A percentile compares a stretch with the other conserved stretches of the same genome.
Conservation (phyloP, 305 asterid genomes). For the Fraxinus xanthoxyloides region DNA sequence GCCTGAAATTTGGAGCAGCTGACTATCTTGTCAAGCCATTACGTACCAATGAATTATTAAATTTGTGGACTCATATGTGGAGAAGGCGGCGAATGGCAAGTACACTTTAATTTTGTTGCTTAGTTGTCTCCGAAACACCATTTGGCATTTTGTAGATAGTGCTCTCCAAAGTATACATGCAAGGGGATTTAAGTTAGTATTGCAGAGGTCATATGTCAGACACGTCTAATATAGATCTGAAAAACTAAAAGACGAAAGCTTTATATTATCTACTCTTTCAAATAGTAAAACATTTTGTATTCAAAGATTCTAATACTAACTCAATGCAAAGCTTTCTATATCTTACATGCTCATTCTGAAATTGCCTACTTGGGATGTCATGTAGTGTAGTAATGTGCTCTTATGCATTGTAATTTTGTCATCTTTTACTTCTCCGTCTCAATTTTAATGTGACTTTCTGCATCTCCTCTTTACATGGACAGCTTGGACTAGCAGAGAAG, state of each 20-base stretch:
- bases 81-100: conserved; percentile 81
- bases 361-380: not conserved
- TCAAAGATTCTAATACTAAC: not conserved
- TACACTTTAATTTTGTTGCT: conserved; percentile 10
- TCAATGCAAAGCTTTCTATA: not conserved
- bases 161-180: not conserved
- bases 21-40: conserved; percentile 98
- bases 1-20: conserved; percentile 95
- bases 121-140: conserved; percentile 6
- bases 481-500: conserved; percentile 99
- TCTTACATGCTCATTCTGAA: not conserved
- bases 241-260: not conserved
- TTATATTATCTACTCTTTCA: not conserved
- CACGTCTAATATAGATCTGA: not conserved
- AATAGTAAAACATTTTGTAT: not conserved
- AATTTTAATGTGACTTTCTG: conserved; percentile 13
- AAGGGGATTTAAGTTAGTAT: not conserved
- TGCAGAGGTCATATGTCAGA: not conserved
- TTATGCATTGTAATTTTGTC: conserved; percentile 10
- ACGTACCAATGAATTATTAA: conserved; percentile 86
- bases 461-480: conserved; percentile 36
- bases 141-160: not conserved
- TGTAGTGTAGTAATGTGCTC: conserved; percentile 11
- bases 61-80: conserved; percentile 99
- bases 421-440: conserved; percentile 4